Conservation (phyloP, 2,329 filamentous ascomycete genomes). For the Rutstroemia sydowiana region DNA sequence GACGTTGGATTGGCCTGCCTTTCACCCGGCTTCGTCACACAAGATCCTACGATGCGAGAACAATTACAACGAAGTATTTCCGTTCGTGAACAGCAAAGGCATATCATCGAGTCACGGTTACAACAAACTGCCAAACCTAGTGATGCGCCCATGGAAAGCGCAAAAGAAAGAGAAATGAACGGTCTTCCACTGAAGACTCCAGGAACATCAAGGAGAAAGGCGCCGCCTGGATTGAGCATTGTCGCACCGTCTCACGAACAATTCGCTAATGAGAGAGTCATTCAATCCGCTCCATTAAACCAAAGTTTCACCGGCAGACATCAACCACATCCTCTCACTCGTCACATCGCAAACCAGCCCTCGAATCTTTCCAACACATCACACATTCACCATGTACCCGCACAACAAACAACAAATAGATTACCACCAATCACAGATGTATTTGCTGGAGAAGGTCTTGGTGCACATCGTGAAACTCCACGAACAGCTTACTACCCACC, state of each 20-base stretch:
- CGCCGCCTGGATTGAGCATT: conserved; percentile 85
- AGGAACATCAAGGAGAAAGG: conserved; percentile 66
- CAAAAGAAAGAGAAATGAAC: conserved; percentile 45
- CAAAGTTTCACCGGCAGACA: conserved; percentile 93
- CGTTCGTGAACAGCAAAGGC: conserved; percentile 86
- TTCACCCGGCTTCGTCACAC: conserved; percentile 90
- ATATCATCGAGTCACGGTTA: conserved; percentile 85
- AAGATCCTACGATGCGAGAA: conserved; percentile 94
- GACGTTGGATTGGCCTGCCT: conserved; percentile 91
- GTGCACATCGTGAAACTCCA: conserved; percentile 46
- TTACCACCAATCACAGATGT: conserved; percentile 92
- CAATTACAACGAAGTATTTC: conserved; percentile 90
- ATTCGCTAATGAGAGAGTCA: conserved; percentile 89
- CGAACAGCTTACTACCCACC: conserved; percentile 20
- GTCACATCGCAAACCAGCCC: conserved; percentile 73
- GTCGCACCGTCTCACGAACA: conserved; percentile 88
- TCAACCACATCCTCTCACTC: conserved; percentile 66
- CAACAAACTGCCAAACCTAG: conserved; percentile 82
- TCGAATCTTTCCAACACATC: conserved; percentile 77
- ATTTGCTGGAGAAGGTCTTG: conserved; percentile 70
- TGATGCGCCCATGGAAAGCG: conserved; percentile 51
- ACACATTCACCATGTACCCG: conserved; percentile 85
- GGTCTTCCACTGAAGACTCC: conserved; percentile 56
- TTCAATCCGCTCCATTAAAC: conserved; percentile 90
- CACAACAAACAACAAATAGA: conserved; percentile 82